These are phyloP conservation scores for Fusarium robinianum DNA, from an alignment of 2,329 filamentous ascomycete species.

Conservation along the genomic window DNA sequence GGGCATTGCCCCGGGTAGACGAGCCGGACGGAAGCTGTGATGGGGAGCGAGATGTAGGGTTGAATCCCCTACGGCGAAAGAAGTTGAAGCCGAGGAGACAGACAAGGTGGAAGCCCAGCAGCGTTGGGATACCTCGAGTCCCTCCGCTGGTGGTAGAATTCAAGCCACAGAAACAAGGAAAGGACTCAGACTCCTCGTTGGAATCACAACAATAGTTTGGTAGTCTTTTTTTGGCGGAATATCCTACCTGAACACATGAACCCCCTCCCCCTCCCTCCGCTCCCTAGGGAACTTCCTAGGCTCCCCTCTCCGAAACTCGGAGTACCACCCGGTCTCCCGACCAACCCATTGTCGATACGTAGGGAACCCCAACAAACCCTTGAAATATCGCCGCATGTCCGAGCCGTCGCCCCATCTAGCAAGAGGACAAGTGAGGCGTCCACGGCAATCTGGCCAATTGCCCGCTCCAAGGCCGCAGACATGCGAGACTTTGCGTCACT, in stretches of 20 bases:
- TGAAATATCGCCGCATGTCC: constrained; percentile 32
- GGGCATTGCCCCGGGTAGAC: too few species aligned
- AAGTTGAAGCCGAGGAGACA: too few species aligned
- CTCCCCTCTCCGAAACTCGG: constrained; percentile 13
- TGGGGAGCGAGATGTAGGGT: too few species aligned
- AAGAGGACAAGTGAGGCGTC: constrained; percentile 31
- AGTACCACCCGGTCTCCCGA: constrained; percentile 28
- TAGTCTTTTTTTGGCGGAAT: neutral
- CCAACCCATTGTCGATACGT: constrained; percentile 20
- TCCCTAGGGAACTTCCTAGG: neutral
- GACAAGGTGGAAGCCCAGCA: too few species aligned
- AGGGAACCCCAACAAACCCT: constrained; percentile 21
- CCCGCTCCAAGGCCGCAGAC: constrained; percentile 30
- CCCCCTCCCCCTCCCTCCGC: neutral
- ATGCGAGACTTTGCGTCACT: constrained; percentile 15
- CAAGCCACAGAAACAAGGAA: too few species aligned
- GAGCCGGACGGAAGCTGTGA: too few species aligned
- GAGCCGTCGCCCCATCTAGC: constrained; percentile 31
- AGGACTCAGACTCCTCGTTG: too few species aligned
- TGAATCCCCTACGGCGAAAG: too few species aligned
- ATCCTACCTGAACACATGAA: neutral
- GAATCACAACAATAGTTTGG: too few species aligned
- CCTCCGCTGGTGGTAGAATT: too few species aligned
- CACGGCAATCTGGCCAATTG: constrained; percentile 29
- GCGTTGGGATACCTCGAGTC: too few species aligned